Evolutionary conservation across 768 basidiomycete genomes (phyloP), one percentile per base, ranked within the genome.

Genomic region (Pleurotus sapidus): DNA sequence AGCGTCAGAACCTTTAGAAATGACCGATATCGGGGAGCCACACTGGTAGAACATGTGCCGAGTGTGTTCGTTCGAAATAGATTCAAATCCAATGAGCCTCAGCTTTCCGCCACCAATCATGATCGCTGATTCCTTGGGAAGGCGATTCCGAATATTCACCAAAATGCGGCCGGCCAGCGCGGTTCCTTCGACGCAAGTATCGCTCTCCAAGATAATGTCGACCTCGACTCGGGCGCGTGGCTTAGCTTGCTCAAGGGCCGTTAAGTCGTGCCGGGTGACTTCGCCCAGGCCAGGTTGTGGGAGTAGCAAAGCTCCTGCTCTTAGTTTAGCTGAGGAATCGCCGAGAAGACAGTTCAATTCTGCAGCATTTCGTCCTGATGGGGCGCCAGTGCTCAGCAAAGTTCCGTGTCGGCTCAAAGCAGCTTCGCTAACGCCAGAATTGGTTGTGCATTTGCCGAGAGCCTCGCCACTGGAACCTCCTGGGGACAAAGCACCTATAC

Each of bases 51-150:
- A 96, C 11, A 88, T 86, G 67, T 90, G 84, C 14, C 87, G 77
- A n/a, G 80, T 76, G 23, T 80, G 76, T 55, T 81, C 74, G 46
- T 78, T 74, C 0, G 81, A 74, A 43, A 84, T 77, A 43, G 83
- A 85, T 73, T 96, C 95, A 67, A 93, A 94, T 3, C 95, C 93
- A 53, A 95, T 79, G 18, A 95, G 77, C 57, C 93, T 78, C 30
- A 95, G 69, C 74, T 93, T 95, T 3, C 86, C 91, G 38, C 79
- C 84, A 39, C 85, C 85, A 12, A 96, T 70, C 61, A 84, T 73
- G 3, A 93, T 66, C n/a, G 82, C 74, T 1, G 78, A 67, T 56
- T 83, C 82, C 61, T 83, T 84, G 67, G 77, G 82, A 25, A 75
- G 65, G 24, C 79, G 78, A 47, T 81, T 77, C 51, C 78, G 77